Base-by-base conservation (phyloP, 2,329 filamentous ascomycete species). In the Pseudofabraea citricarpa region DNA sequence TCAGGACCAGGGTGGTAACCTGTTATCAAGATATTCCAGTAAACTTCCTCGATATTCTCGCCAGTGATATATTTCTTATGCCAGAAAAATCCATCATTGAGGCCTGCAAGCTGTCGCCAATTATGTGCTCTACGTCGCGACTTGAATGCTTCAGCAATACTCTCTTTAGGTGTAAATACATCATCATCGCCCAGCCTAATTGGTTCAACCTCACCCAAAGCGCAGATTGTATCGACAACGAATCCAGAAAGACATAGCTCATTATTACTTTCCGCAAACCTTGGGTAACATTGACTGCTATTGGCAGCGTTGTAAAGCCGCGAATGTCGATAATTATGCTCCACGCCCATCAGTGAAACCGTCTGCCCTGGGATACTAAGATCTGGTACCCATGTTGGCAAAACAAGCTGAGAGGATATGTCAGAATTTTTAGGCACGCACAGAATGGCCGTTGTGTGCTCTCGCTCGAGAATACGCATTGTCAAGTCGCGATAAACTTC, bases 341-440 rank as follows among this genome's bases (percentile, higher is more conserved):
- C 27, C 6, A 31, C 13, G 27, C 27, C 27, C 27, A 31, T 31
- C 27, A 31, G 16, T 12, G 27, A 31, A 6, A 15, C 36, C 20
- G 36, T 26, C 16, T 9, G 36, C 24, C 18, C 26, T 27, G 36
- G 36, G 21, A 24, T 23, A 26, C 21, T 26, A 9, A 40, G 22
- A 22, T 40, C 36, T 21, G 36, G 36, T 13, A 40, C 26, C 36
- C 36, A 40, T 12, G 20, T 26, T 3, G 36, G 36, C n/a, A 40
- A 23, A 10, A 24, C 27, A 20, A 40, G 19, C 4, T 22, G 24
- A 10, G 36, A 40, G 13, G 15, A 13, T 4, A 23, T 26, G 13
- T 40, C 18, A 10, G 27, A 15, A 2, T 31, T 31, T 31, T 15
- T 31, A 12, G 27, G 27, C 13, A 31, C 27, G 9, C 16, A n/a